A percentile compares a stretch with the other conserved stretches of the same genome.
These are phyloP conservation scores for Coccomyxa subellipsoidea DNA, from an alignment of 163 green algal species.

Conservation along the genomic window DNA sequence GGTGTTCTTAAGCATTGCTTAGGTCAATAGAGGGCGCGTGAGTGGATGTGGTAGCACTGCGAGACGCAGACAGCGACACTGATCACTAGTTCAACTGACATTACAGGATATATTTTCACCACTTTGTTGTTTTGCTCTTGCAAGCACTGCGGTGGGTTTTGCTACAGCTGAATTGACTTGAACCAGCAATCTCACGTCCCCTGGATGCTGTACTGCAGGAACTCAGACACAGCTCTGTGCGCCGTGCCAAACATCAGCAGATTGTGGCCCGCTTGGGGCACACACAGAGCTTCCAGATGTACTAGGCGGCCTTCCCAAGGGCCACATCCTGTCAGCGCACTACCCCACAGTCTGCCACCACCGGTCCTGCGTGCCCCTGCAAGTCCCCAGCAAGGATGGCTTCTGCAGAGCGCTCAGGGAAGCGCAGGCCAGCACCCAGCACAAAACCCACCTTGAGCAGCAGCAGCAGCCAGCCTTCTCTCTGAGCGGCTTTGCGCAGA, in stretches of 20 bases:
- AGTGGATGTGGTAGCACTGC: not conserved
- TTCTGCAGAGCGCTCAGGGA: constrained; percentile 4
- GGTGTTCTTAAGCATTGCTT: not conserved
- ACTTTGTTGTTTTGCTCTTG: no score
- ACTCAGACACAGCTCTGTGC: not conserved
- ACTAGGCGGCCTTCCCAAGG: not conserved
- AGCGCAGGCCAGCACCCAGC: not conserved
- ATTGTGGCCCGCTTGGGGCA: not conserved
- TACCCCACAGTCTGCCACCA: constrained; percentile 9
- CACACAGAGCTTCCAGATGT: constrained; percentile 1
- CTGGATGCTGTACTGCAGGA: not conserved
- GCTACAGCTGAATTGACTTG: no score
- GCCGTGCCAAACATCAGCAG: constrained; percentile 7
- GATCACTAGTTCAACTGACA: not conserved
- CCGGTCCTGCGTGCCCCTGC: not conserved
- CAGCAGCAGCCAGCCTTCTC: not conserved
- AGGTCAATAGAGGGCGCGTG: not conserved
- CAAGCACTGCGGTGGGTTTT: no score
- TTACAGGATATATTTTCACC: no score
- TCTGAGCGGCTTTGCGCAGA: not conserved
- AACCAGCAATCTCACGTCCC: no score
- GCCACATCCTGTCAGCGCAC: not conserved
- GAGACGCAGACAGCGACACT: not conserved
- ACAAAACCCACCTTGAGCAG: not conserved
- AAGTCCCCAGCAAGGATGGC: constrained; percentile 1